Base-by-base conservation (phyloP, 2,329 filamentous ascomycete species). In the Gnomoniopsis sp. region DNA sequence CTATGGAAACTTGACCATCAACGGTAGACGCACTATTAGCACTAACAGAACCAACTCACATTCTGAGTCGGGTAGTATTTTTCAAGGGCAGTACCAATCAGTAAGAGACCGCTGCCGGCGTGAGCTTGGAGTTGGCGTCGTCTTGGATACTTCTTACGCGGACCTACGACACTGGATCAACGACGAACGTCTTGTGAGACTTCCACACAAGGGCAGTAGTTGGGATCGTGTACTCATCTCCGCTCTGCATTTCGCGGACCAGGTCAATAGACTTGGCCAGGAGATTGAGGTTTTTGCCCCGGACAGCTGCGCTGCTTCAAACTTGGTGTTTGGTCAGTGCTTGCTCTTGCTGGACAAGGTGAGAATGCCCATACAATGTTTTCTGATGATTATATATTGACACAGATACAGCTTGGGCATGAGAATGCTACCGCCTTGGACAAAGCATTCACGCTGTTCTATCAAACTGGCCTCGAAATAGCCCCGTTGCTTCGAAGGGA, bases 321-420 rank as follows among this genome's bases (percentile, higher is more conserved):
- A 43, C 17, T 26, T 52, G n/a, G 49, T 52, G 12, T 52, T 52
- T 43, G 49, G 49, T 7, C 49, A 52, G 21, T 52, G 49, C 49
- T 41, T 52, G 49, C 38, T 52, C 10, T 33, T 52, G 6, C 49
- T 52, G 23, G 21, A 52, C 6, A 41, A 23, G 49, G 49, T 52
- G n/a, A n/a, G n/a, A n/a, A n/a, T n/a, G n/a, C n/a, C n/a, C n/a
- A 52, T 52, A 36, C 3, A 17, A 26, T 10, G 6, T 33, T 36
- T 19, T 7, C 14, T 12, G 36, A 6, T 15, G n/a, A 6, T 11
- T 1, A 26, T 51, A 11, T 26, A 19, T 34, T 52, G 33, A 52
- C n/a, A 14, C 14, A 26, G 34, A 23, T 17, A 52, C 7, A 52
- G 49, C 49, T 52, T 26, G 49, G 49, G 19, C 22, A 52, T 30